Percentiles rank a stretch among this genome's conserved stretches.
phyloP scores from a whole-genome alignment of 139 green algal species.

The Spirogloea muscicola region DNA sequence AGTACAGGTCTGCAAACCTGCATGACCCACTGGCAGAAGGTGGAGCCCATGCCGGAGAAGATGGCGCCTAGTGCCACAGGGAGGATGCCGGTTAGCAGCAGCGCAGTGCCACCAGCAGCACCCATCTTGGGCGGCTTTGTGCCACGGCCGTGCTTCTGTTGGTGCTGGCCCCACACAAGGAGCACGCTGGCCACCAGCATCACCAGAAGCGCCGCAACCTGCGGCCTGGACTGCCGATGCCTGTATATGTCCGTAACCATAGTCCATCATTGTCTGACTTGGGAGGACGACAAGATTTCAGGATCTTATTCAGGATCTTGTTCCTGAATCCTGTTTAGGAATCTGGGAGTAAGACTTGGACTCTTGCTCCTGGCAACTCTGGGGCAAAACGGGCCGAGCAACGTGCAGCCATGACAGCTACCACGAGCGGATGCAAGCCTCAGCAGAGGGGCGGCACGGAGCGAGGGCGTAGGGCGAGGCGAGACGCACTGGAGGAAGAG shows the following conservation, averaged over 20 bases:
- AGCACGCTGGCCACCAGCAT: constrained; percentile 39
- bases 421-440: too few species aligned
- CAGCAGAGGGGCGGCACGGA: too few species aligned
- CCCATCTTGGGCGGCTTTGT: background rate
- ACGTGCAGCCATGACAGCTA: too few species aligned
- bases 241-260: constrained; percentile 4
- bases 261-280: background rate
- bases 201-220: constrained; percentile 27
- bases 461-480: too few species aligned
- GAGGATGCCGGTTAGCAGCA: constrained; percentile 22
- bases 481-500: constrained; percentile 34
- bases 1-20: constrained; percentile 40
- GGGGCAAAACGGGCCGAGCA: too few species aligned
- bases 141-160: background rate
- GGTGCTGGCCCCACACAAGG: background rate
- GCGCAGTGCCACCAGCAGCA: background rate
- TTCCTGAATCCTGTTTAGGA: background rate
- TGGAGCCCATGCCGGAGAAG: constrained; percentile 31
- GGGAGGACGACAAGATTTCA: background rate
- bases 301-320: background rate
- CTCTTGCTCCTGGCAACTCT: too few species aligned
- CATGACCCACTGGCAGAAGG: constrained; percentile 34
- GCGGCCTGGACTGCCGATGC: constrained; percentile 22
- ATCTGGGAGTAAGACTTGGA: too few species aligned
- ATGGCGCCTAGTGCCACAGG: constrained; percentile 35